Evolutionary conservation across 2,329 filamentous ascomycete genomes (phyloP).

Genomic region (Macrophomina pseudophaseolina): DNA sequence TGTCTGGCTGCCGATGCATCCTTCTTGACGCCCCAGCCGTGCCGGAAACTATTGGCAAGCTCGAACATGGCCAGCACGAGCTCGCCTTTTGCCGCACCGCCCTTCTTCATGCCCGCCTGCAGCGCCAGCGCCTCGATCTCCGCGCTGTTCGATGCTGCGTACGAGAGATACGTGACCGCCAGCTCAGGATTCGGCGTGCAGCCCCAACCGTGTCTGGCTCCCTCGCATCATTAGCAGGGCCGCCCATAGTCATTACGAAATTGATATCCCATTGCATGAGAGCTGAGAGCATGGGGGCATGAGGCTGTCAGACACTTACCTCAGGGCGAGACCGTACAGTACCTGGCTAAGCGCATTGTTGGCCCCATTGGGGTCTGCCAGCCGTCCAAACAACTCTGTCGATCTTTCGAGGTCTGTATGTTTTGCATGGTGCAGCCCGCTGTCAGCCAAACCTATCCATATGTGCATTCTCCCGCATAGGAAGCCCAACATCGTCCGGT

Average conservation of each 20-base stretch:
- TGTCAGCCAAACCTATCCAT: constrained; percentile 28
- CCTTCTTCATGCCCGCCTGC: constrained; percentile 86
- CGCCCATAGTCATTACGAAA: constrained; percentile 3
- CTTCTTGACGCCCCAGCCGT: constrained; percentile 90
- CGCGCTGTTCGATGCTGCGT: constrained; percentile 88
- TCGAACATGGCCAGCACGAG: constrained; percentile 96
- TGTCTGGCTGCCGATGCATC: constrained; percentile 83
- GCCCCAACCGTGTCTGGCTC: constrained; percentile 85
- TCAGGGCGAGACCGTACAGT: constrained; percentile 87
- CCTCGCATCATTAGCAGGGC: constrained; percentile 19
- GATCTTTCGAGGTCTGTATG: constrained; percentile 70
- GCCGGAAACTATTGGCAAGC: constrained; percentile 86
- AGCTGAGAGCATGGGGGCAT: neutral
- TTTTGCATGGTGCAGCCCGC: neutral
- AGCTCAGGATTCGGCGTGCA: constrained; percentile 72
- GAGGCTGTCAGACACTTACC: constrained; percentile 58
- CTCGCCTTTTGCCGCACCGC: constrained; percentile 93
- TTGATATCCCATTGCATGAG: neutral
- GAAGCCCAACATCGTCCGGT: neutral
- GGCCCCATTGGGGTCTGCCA: constrained; percentile 81
- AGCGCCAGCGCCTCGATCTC: constrained; percentile 85
- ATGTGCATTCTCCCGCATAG: constrained; percentile 11
- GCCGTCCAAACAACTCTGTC: constrained; percentile 80
- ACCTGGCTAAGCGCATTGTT: constrained; percentile 97
- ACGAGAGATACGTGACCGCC: constrained; percentile 83